Conservation (phyloP, 495 filamentous ascomycete genomes). For the Mytilinidion resinicola region DNA sequence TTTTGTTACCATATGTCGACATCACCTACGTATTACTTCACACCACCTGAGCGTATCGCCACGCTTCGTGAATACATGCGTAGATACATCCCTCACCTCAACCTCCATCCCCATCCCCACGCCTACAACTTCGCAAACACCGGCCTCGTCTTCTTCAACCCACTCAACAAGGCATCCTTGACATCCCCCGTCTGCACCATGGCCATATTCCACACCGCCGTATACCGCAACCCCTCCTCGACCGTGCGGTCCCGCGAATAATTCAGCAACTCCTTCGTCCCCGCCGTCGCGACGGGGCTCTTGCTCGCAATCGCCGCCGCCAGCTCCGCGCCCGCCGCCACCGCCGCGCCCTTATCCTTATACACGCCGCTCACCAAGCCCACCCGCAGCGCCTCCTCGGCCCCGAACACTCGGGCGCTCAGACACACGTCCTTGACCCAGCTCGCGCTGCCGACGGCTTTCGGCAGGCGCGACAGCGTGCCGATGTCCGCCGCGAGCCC, state of each 20-base stretch:
- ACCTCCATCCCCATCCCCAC: too few relatives aligned
- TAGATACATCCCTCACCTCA: too few relatives aligned
- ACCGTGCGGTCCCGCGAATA: constrained; percentile 73
- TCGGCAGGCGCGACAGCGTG: constrained; percentile 77
- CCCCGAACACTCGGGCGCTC: constrained; percentile 67
- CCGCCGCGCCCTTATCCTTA: constrained; percentile 27
- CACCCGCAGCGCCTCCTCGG: constrained; percentile 71
- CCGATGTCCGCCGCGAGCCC: constrained; percentile 92
- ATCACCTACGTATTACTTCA: too few relatives aligned
- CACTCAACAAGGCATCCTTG: constrained; percentile 62
- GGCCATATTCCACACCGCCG: constrained; percentile 76
- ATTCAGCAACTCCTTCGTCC: constrained; percentile 90
- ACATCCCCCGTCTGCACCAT: constrained; percentile 80
- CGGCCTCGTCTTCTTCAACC: constrained; percentile 70
- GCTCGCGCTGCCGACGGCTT: constrained; percentile 64
- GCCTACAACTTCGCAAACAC: constrained; percentile 82
- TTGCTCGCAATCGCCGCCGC: constrained; percentile 66
- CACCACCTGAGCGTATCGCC: too few relatives aligned
- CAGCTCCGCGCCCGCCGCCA: constrained; percentile 50
- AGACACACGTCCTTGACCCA: constrained; percentile 93
- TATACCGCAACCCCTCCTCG: constrained; percentile 76
- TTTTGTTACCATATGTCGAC: too few relatives aligned
- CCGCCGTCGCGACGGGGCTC: constrained; percentile 86
- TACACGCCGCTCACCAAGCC: constrained; percentile 81
- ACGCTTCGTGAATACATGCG: too few relatives aligned